phyloP scores from a whole-genome alignment of 1,284 basidiomycete genomes.

The Xerocomus alliaceus region DNA sequence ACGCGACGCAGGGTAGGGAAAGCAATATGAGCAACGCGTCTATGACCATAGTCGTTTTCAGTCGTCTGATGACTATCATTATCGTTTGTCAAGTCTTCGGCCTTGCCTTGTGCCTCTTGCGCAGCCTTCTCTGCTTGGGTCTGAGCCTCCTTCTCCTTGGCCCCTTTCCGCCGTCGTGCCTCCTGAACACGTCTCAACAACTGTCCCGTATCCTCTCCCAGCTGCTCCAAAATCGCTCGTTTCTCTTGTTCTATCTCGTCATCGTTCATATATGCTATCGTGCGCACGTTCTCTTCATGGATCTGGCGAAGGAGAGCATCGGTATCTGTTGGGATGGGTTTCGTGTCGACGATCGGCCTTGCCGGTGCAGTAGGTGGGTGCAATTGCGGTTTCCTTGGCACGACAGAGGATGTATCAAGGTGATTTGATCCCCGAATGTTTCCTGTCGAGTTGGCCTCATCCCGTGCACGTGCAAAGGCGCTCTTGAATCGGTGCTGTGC shows the following conservation, averaged over 20 bases:
- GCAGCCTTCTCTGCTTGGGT: neutral
- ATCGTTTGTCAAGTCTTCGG: neutral
- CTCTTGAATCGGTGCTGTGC: conserved; percentile 68
- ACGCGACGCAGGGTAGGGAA: conserved; percentile 24
- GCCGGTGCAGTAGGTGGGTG: neutral
- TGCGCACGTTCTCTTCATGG: conserved; percentile 50
- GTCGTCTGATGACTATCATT: neutral
- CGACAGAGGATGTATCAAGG: conserved; percentile 38
- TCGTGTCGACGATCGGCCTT: conserved; percentile 4
- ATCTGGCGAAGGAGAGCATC: conserved; percentile 40
- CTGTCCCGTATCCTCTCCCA: conserved; percentile 58
- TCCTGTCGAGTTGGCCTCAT: conserved; percentile 40
- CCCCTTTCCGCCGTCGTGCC: conserved; percentile 42
- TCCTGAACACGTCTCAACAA: conserved; percentile 53
- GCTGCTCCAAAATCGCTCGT: conserved; percentile 57
- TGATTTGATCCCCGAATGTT: conserved; percentile 14
- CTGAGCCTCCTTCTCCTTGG: neutral
- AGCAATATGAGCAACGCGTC: neutral
- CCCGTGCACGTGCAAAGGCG: conserved; percentile 60
- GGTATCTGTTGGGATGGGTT: conserved; percentile 24
- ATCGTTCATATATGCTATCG: conserved; percentile 52
- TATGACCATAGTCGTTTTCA: neutral
- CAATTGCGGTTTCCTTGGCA: neutral
- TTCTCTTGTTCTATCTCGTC: conserved; percentile 54
- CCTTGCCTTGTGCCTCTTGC: neutral